Conservation (phyloP, 306 rosid genomes). For the Senna tora region DNA sequence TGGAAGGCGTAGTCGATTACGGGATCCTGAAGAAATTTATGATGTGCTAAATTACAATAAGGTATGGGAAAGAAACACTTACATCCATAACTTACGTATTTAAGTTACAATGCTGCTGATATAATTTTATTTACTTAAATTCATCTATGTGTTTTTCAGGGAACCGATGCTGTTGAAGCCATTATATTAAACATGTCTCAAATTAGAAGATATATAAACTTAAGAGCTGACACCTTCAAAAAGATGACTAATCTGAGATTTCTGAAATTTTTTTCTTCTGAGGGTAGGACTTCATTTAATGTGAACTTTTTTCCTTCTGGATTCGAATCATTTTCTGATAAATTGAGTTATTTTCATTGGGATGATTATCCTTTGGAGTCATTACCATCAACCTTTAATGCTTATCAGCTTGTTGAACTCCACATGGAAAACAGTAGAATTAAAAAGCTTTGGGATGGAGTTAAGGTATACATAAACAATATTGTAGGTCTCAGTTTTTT, state of each 20-base stretch:
- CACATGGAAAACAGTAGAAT: too few species aligned
- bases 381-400: not conserved
- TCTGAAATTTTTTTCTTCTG: not conserved
- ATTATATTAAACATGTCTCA: not conserved
- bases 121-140: not conserved
- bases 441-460: too few species aligned
- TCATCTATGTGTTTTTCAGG: conserved; percentile 14
- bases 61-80: conserved; percentile 6
- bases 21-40: not conserved
- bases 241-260: not conserved
- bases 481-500: too few species aligned
- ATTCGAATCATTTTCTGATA: not conserved
- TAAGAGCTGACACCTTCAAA: not conserved
- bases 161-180: conserved; percentile 1
- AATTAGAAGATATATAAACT: not conserved
- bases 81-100: not conserved
- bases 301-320: not conserved
- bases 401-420: too few species aligned
- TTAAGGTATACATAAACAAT: too few species aligned
- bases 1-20: conserved; percentile 15
- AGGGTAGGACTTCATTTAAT: not conserved
- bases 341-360: conserved; percentile 1
- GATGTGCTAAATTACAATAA: conserved; percentile 20
- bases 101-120: not conserved
- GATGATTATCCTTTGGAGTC: not conserved